Base-by-base conservation (phyloP, 805 yeast species). In the Yamadazyma nakazawae region DNA sequence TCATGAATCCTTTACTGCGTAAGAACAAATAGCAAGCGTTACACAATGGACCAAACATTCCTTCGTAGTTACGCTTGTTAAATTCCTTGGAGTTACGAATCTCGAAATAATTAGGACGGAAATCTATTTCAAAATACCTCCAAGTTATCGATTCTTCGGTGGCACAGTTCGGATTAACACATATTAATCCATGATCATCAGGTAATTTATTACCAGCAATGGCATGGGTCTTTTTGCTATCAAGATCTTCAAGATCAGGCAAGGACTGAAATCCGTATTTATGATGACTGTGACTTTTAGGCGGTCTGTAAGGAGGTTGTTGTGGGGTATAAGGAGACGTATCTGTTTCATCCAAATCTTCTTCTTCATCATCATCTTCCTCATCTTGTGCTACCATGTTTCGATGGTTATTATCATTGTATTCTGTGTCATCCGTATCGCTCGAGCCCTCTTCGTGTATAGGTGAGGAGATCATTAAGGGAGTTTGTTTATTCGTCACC, bases 21-120 rank as follows among this genome's bases (percentile, higher is more conserved):
- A 70, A 63, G 47, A 72, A 72, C 21, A 72, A 54, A 55, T 65
- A 72, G 54, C 77, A 72, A 12, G 77, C 77, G 50, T 72, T 72
- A 54, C 77, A 72, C 49, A 72, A 57, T 0, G 76, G 76, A 3
- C 77, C 77, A 54, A 67, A 69, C 77, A 72, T 72, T 6, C 76
- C 77, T 41, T 72, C 74, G 49, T 69, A 72, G 48, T 68, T 57
- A 47, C 61, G 62, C 53, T 67, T 68, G 55, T 71, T 67, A 50
- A 72, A 70, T 42, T 63, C 63, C 30, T 60, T 62, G 8, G 75
- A 68, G 42, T 67, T 57, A 45, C 63, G 70, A 19, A 70, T 62
- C 28, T 63, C 66, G 49, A 66, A 67, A 51, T 65, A 69, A 45
- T 62, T 63, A 10, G 73, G 64, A 43, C 63, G 67, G 50, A 64